These are phyloP conservation scores for Osmozyma mogii DNA, from an alignment of 805 yeast species.

Conservation along the genomic window DNA sequence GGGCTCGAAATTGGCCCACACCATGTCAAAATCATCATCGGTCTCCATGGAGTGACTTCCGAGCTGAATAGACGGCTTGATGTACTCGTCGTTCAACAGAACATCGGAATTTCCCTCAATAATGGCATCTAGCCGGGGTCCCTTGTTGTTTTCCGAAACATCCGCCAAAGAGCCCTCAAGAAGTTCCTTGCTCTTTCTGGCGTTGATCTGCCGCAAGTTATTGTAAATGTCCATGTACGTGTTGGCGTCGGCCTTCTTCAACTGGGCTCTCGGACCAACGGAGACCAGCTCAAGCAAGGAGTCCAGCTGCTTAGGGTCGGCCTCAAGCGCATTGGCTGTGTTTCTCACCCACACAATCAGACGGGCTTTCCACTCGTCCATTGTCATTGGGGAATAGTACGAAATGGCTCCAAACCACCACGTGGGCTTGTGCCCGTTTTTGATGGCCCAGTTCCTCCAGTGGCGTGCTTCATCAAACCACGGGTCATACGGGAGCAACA, in stretches of 20 bases:
- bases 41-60: slow-evolving; percentile 29
- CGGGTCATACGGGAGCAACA: slow-evolving; percentile 47
- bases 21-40: slow-evolving; percentile 37
- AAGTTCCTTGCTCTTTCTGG: slow-evolving; percentile 11
- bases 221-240: slow-evolving; percentile 23
- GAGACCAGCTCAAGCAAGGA: slow-evolving; percentile 7
- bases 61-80: slow-evolving; percentile 29
- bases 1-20: slow-evolving; percentile 38
- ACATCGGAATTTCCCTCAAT: slow-evolving; percentile 25
- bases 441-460: slow-evolving; percentile 44
- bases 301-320: slow-evolving; percentile 1
- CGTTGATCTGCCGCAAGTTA: slow-evolving; percentile 19
- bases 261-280: slow-evolving; percentile 11
- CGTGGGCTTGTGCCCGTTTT: slow-evolving; percentile 40
- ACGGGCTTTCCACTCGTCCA: slow-evolving; percentile 27
- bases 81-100: slow-evolving; percentile 19
- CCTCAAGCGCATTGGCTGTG: slow-evolving; percentile 8
- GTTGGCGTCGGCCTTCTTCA: slow-evolving; percentile 8
- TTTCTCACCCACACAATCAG: slow-evolving; percentile 12
- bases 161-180: slow-evolving; percentile 19
- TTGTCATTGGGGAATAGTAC: slow-evolving; percentile 44
- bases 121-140: slow-evolving; percentile 24
- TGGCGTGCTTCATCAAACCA: slow-evolving; percentile 62
- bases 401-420: slow-evolving; percentile 65
- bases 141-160: slow-evolving; percentile 32